A percentile compares a stretch with the other conserved stretches of the same genome.
phyloP scores from a whole-genome alignment of 306 rosid genomes.

The Cucurbita pepo region DNA sequence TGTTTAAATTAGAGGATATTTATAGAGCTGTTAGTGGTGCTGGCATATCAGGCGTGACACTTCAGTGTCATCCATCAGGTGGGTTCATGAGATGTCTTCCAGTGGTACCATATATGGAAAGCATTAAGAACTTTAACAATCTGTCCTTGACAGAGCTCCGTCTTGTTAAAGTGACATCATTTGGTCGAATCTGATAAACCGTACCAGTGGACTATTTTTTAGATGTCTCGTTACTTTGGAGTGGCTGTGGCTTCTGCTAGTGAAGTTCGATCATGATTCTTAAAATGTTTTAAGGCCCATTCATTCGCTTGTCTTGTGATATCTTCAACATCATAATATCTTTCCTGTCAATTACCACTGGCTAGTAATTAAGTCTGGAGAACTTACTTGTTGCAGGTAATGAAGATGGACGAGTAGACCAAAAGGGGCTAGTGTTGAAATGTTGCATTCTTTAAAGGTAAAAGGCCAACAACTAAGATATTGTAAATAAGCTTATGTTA shows the following conservation, averaged over 20 bases:
- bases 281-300: neutral
- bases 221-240: neutral
- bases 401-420: constrained; percentile 81
- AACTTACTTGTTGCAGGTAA: constrained; percentile 36
- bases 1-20: neutral
- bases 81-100: neutral
- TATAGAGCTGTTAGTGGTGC: neutral
- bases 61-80: neutral
- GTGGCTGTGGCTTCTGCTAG: neutral
- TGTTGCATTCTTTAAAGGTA: constrained; percentile 59
- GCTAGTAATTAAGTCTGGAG: neutral
- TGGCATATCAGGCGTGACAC: neutral
- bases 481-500: constrained; percentile 1
- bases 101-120: neutral
- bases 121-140: neutral
- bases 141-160: neutral
- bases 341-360: neutral
- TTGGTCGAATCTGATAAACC: neutral
- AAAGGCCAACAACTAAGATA: constrained; percentile 6
- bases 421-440: constrained; percentile 79
- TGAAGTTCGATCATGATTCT: neutral
- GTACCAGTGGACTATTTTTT: neutral
- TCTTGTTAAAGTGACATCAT: neutral
- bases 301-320: neutral
- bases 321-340: neutral